phyloP scores from a whole-genome alignment of 202 grass and related monocot species.

The Brachypodium distachyon region DNA sequence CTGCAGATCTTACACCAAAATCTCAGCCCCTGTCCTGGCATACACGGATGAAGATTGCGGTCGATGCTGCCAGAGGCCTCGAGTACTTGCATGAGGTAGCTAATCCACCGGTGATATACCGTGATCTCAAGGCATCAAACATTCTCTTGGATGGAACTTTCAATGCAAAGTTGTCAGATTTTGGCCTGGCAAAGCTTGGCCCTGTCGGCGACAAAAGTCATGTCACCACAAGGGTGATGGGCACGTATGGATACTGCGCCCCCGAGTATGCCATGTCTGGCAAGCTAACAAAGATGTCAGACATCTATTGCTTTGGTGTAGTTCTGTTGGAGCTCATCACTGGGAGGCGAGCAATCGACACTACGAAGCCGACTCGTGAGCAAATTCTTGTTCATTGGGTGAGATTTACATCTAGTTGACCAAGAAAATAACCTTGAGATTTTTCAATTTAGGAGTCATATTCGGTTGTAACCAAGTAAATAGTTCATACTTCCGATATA shows the following conservation, averaged over 20 bases:
- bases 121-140: constrained; percentile 89
- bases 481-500: constrained; percentile 3
- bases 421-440: not conserved
- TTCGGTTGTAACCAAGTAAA: not conserved
- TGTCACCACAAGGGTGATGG: constrained; percentile 88
- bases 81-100: constrained; percentile 87
- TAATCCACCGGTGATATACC: constrained; percentile 82
- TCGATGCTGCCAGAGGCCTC: constrained; percentile 69
- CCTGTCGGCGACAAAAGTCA: constrained; percentile 71
- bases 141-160: constrained; percentile 67
- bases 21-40: constrained; percentile 58
- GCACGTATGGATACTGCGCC: constrained; percentile 88
- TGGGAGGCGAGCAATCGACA: constrained; percentile 79
- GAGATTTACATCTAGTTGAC: constrained; percentile 1
- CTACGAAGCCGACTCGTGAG: constrained; percentile 54
- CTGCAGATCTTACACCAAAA: constrained; percentile 42
- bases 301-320: constrained; percentile 86
- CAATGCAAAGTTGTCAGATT: constrained; percentile 77
- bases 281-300: constrained; percentile 82
- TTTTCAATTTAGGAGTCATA: not conserved
- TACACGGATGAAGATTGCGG: constrained; percentile 81
- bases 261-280: constrained; percentile 82
- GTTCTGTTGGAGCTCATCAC: constrained; percentile 86
- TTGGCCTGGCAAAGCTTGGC: constrained; percentile 83
- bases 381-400: constrained; percentile 94